Base-by-base conservation (phyloP, 805 yeast genomes). In the Spathaspora arborariae region DNA sequence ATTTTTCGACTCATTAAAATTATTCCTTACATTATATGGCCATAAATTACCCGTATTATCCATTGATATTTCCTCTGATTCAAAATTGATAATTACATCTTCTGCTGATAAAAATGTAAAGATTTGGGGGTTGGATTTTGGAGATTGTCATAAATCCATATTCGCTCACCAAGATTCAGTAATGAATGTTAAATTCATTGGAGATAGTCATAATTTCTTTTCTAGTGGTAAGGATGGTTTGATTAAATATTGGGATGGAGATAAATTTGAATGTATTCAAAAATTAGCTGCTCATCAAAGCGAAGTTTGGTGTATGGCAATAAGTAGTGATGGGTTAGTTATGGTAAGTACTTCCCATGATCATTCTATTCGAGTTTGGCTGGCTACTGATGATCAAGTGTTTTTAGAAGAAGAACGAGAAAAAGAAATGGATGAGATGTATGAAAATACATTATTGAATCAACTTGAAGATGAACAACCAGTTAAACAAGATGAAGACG, bases 41-140 rank as follows among this genome's bases (percentile, higher is more conserved):
- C 99, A 94, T 67, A 94, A 92, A 62, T 76, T 94, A 51, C 99
- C 99, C 0, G 99, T 94, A 2, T 73, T 94, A 45, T 85, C 96
- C 2, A 80, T 94, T 54, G 99, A 94, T 62, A 90, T 94, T 39
- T 88, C 98, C 1, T 75, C 65, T 55, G 99, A 94, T 64, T 83
- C 92, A 34, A 92, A 94, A 65, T 64, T 94, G 55, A 78, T 94
- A 51, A 82, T 92, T 45, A 88, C 98, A 0, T 88, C 97, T 3
- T 89, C 97, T 1, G 99, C 99, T 0, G 99, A 94, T 68, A 94
- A 94, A 66, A 94, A 94, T 65, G 88, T 94, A 61, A 90, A 95
- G 68, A 86, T 94, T 48, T 94, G 99, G 99, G 99, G 99, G 44
- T 72, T 94, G 48, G 99, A 94, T 64, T 94, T 94, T 67, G 99